These are phyloP conservation scores for Raphanus raphanistrum DNA, from an alignment of 345 rosid genomes.

Conservation along the genomic window DNA sequence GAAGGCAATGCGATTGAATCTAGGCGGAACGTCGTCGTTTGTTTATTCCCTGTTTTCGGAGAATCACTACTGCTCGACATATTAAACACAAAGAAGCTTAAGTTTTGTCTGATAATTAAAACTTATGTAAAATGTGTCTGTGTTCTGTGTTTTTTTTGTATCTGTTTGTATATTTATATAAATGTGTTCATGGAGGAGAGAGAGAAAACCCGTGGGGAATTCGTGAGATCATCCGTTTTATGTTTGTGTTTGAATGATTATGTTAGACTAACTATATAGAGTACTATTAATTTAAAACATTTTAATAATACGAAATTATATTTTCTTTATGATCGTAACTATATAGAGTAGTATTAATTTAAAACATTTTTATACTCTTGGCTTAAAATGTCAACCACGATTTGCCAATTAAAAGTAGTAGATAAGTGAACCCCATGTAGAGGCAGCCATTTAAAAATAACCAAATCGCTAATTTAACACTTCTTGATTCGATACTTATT, in stretches of 20 bases:
- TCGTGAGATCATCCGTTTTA: conserved; percentile 27
- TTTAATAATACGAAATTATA: no score
- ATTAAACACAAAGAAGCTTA: conserved; percentile 18
- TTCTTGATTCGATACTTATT: no score
- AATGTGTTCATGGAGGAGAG: neutral
- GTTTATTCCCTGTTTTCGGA: conserved; percentile 15
- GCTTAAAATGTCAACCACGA: conserved; percentile 30
- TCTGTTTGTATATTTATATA: conserved; percentile 12
- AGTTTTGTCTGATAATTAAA: neutral
- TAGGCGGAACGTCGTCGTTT: conserved; percentile 20
- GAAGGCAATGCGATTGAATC: conserved; percentile 28
- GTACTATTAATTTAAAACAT: no score
- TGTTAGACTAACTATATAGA: no score
- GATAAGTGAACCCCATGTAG: conserved; percentile 29
- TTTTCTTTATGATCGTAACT: neutral
- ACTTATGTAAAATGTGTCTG: neutral
- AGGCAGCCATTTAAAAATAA: conserved; percentile 25
- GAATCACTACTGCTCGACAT: conserved; percentile 29
- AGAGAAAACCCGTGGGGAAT: conserved; percentile 27
- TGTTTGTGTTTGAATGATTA: conserved; percentile 1
- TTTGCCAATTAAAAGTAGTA: conserved; percentile 22
- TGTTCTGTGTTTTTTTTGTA: conserved; percentile 11
- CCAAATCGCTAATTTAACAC: conserved; percentile 25
- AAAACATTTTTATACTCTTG: neutral
- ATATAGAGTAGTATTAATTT: conserved; percentile 4